A percentile compares a stretch with the other conserved stretches of the same genome.
phyloP scores from a whole-genome alignment of 345 rosid genomes.

The Atalantia buxifolia region DNA sequence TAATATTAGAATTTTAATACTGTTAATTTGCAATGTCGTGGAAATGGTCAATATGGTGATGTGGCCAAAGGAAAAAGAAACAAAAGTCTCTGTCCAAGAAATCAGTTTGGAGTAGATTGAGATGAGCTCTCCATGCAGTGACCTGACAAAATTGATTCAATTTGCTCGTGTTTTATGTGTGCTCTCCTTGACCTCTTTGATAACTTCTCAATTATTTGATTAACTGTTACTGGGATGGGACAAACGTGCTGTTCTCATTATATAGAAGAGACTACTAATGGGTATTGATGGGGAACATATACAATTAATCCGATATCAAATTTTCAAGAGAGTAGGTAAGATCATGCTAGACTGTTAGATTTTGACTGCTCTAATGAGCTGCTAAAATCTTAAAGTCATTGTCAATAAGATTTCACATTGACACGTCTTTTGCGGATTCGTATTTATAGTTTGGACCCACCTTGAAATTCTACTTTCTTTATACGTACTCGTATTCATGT shows the following conservation, averaged over 20 bases:
- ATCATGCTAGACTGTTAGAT: neutral
- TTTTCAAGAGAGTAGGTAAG: conserved; percentile 9
- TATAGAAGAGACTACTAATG: neutral
- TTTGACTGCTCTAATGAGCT: neutral
- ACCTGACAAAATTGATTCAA: neutral
- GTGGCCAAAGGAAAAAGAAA: conserved; percentile 1
- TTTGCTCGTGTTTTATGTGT: neutral
- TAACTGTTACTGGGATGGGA: neutral
- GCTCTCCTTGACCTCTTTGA: neutral
- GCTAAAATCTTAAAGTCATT: conserved; percentile 3
- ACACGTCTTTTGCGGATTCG: neutral
- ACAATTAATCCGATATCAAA: neutral
- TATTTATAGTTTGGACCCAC: neutral
- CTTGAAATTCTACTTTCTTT: neutral
- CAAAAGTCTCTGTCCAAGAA: conserved; percentile 10
- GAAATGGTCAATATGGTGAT: neutral
- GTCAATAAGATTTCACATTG: conserved; percentile 7
- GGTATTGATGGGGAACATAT: neutral
- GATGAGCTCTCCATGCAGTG: neutral
- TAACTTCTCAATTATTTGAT: conserved; percentile 16
- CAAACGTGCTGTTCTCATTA: neutral
- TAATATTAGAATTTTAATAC: neutral
- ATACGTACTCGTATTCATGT: neutral
- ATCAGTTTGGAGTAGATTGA: conserved; percentile 16
- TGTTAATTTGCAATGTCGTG: neutral